These are phyloP conservation scores for Cordyceps tenuipes DNA, from an alignment of 2,329 filamentous ascomycete species.

Conservation along the genomic window DNA sequence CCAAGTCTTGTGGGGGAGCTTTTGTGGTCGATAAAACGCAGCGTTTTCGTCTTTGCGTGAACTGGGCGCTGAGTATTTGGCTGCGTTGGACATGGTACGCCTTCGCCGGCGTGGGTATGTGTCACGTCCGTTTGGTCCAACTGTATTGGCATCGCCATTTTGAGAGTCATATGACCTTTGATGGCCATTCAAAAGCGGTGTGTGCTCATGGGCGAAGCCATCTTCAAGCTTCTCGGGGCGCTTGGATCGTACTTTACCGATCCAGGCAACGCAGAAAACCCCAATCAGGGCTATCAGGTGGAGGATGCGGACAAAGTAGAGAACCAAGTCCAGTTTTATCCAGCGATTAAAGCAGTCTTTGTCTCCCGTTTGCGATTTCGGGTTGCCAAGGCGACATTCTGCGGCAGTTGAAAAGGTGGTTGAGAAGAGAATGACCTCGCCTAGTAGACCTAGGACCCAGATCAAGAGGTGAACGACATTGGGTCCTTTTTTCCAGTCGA, in stretches of 20 bases:
- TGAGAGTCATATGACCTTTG: slow-evolving; percentile 28
- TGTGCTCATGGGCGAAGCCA: slow-evolving; percentile 45
- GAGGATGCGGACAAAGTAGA: slow-evolving; percentile 61
- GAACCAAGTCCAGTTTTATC: slow-evolving; percentile 49
- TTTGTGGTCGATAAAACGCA: slow-evolving; percentile 83
- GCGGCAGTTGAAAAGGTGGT: slow-evolving; percentile 62
- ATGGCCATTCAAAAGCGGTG: slow-evolving; percentile 50
- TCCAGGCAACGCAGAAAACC: slow-evolving; percentile 35
- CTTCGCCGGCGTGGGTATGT: slow-evolving; percentile 23
- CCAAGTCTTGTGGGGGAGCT: slow-evolving; percentile 82
- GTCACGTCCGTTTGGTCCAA: slow-evolving; percentile 9
- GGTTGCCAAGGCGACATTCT: slow-evolving; percentile 51
- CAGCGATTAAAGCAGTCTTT: slow-evolving; percentile 30
- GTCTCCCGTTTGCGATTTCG: slow-evolving; percentile 15
- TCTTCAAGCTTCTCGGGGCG: slow-evolving; percentile 30
- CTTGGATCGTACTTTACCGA: slow-evolving; percentile 32
- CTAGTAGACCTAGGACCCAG: slow-evolving; percentile 65
- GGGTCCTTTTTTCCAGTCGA: slow-evolving; percentile 76
- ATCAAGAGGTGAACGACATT: slow-evolving; percentile 70
- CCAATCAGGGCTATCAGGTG: slow-evolving; percentile 53
- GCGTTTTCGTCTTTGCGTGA: slow-evolving; percentile 53
- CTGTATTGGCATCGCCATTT: slow-evolving; percentile 19
- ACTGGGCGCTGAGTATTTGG: slow-evolving; percentile 21
- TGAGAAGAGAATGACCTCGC: slow-evolving; percentile 65
- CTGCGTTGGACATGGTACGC: slow-evolving; percentile 31